Evolutionary conservation across 352 stramenopile species (phyloP).

Genomic region (Phytophthora ohioensis): DNA sequence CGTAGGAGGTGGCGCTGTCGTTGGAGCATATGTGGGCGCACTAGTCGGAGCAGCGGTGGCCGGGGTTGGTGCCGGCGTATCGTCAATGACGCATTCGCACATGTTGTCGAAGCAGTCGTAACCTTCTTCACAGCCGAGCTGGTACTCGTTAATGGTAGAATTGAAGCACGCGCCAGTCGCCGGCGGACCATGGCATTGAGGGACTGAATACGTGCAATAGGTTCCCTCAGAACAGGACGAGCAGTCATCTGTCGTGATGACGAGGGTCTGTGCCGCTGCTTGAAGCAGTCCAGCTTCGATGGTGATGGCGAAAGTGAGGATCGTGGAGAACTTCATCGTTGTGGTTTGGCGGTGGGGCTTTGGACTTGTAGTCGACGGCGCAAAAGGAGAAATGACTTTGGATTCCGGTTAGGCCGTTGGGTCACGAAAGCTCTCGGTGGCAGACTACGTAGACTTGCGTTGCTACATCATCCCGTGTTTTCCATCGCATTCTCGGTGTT

Average conservation of each 20-base stretch:
- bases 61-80: slow-evolving; percentile 3
- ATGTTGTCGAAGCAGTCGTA: slow-evolving; percentile 41
- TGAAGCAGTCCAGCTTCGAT: slow-evolving; percentile 20
- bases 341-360: neutral
- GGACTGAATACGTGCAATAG: slow-evolving; percentile 26
- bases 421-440: slow-evolving; percentile 4
- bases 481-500: slow-evolving; percentile 26
- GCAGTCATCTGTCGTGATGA: slow-evolving; percentile 30
- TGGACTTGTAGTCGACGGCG: slow-evolving; percentile 13
- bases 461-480: slow-evolving; percentile 14
- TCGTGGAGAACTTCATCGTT: slow-evolving; percentile 38
- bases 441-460: neutral
- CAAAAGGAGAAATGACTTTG: slow-evolving; percentile 28
- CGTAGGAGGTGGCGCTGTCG: neutral
- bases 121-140: slow-evolving; percentile 26
- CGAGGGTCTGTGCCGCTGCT: slow-evolving; percentile 4
- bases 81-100: slow-evolving; percentile 41
- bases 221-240: slow-evolving; percentile 25
- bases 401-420: slow-evolving; percentile 2
- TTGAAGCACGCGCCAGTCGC: slow-evolving; percentile 27
- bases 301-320: slow-evolving; percentile 18
- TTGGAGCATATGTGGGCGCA: neutral
- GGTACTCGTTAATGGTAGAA: slow-evolving; percentile 34
- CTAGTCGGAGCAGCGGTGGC: slow-evolving; percentile 2
- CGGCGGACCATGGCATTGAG: slow-evolving; percentile 26